Percentiles rank a stretch among this genome's conserved stretches.
Conservation (phyloP, 2,329 filamentous ascomycete species). For the Macroventuria anomochaeta region DNA sequence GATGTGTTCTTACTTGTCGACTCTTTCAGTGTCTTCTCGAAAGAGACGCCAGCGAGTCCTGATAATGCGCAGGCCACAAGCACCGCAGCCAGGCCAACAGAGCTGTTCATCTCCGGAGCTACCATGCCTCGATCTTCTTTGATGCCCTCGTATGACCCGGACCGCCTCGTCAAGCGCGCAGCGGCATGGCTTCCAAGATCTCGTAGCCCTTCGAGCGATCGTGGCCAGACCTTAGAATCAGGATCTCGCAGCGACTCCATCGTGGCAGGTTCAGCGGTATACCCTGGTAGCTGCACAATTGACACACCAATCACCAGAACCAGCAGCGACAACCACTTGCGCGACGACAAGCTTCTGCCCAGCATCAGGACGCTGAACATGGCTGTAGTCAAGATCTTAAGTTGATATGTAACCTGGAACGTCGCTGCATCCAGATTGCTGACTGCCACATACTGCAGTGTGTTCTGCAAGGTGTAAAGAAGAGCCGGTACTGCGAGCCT, state of each 20-base stretch:
- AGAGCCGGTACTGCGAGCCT: constrained; percentile 88
- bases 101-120: constrained; percentile 72
- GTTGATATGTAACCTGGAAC: constrained; percentile 91
- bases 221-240: constrained; percentile 62
- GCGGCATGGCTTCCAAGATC: constrained; percentile 63
- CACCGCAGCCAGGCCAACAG: constrained; percentile 79
- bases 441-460: constrained; percentile 89
- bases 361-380: constrained; percentile 84
- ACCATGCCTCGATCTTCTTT: constrained; percentile 64
- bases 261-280: constrained; percentile 57
- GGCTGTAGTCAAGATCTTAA: constrained; percentile 92
- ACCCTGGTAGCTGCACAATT: constrained; percentile 79
- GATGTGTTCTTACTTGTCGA: constrained; percentile 74
- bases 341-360: constrained; percentile 70
- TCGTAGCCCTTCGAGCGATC: constrained; percentile 78
- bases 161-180: constrained; percentile 63
- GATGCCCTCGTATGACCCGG: constrained; percentile 91
- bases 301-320: constrained; percentile 82
- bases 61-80: constrained; percentile 79
- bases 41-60: constrained; percentile 83
- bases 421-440: constrained; percentile 91
- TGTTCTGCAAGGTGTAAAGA: constrained; percentile 90
- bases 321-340: constrained; percentile 81
- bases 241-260: constrained; percentile 66
- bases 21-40: constrained; percentile 91